Conservation (phyloP, 495 filamentous ascomycete genomes). For the Trichoderma parareesei region DNA sequence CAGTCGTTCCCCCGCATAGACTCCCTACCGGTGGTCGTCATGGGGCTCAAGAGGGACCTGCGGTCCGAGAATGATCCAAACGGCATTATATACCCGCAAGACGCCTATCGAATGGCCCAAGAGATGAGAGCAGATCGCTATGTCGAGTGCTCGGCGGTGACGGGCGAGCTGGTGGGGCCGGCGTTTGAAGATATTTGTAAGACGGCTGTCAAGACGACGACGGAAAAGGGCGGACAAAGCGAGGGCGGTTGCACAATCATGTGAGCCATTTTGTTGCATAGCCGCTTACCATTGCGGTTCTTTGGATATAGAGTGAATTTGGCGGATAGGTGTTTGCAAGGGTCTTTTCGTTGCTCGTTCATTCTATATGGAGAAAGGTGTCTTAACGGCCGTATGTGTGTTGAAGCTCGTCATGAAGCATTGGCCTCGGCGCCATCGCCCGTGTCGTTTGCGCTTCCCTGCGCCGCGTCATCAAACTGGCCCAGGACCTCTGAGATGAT, state of each 20-base stretch:
- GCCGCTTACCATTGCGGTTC: neutral
- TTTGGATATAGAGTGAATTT: no score
- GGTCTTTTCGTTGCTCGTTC: neutral
- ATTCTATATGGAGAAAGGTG: neutral
- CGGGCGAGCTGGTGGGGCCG: constrained; percentile 68
- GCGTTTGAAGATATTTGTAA: constrained; percentile 70
- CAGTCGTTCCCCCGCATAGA: constrained; percentile 52
- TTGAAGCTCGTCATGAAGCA: neutral
- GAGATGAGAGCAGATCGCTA: constrained; percentile 80
- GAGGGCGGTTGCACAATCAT: constrained; percentile 33
- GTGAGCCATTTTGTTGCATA: constrained; percentile 17
- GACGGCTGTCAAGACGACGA: constrained; percentile 57
- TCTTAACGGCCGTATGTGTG: neutral
- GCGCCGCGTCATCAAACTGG: constrained; percentile 21
- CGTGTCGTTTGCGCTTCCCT: constrained; percentile 13
- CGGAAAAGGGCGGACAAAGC: constrained; percentile 33
- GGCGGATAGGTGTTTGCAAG: neutral
- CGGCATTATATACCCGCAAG: constrained; percentile 63
- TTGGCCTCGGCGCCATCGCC: constrained; percentile 12
- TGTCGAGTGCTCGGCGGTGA: constrained; percentile 81
- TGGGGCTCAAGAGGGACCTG: constrained; percentile 78
- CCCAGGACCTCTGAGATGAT: constrained; percentile 37
- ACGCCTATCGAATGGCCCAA: constrained; percentile 67
- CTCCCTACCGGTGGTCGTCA: constrained; percentile 60
- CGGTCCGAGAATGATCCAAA: constrained; percentile 54